Percentiles rank a stretch among this genome's conserved stretches.
These are phyloP conservation scores for Yamadazyma diddensiae DNA, from an alignment of 1,139 yeast species.

Conservation along the genomic window DNA sequence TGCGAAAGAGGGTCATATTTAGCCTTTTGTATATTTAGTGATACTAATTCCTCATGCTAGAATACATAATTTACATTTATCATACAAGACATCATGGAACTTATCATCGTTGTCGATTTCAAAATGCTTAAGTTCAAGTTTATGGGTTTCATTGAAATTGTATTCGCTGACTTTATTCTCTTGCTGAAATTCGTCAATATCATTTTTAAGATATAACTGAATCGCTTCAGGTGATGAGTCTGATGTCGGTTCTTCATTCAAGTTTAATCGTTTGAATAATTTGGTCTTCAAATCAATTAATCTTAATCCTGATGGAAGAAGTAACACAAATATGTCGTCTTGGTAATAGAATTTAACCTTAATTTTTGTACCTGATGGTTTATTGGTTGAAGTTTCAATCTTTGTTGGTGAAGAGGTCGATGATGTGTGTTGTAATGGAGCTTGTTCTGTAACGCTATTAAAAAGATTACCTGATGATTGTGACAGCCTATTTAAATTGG, in stretches of 20 bases:
- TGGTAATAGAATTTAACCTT: constrained; percentile 84
- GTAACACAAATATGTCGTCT: constrained; percentile 87
- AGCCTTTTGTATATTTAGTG: too few species aligned
- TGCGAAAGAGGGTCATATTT: too few species aligned
- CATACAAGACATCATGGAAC: constrained; percentile 42
- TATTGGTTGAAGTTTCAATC: background rate
- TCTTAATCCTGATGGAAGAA: constrained; percentile 62
- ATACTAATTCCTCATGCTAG: constrained; percentile 19
- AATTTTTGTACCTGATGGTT: constrained; percentile 28
- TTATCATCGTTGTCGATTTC: constrained; percentile 42
- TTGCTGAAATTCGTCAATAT: constrained; percentile 37
- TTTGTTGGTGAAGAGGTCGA: constrained; percentile 1
- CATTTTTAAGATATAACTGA: constrained; percentile 39
- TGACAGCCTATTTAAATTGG: constrained; percentile 16
- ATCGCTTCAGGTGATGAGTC: constrained; percentile 16
- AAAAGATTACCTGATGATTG: constrained; percentile 15
- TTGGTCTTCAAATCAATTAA: constrained; percentile 61
- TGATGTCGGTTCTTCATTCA: constrained; percentile 13
- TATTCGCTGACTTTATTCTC: constrained; percentile 29
- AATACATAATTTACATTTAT: constrained; percentile 46
- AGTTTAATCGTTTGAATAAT: constrained; percentile 58
- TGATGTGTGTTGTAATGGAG: constrained; percentile 4
- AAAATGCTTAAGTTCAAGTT: constrained; percentile 25
- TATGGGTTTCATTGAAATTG: constrained; percentile 20
- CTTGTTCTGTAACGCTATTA: constrained; percentile 3